A percentile compares a stretch with the other conserved stretches of the same genome.
phyloP scores from a whole-genome alignment of 176 grass and related monocot genomes.

The Alloteropsis semialata region DNA sequence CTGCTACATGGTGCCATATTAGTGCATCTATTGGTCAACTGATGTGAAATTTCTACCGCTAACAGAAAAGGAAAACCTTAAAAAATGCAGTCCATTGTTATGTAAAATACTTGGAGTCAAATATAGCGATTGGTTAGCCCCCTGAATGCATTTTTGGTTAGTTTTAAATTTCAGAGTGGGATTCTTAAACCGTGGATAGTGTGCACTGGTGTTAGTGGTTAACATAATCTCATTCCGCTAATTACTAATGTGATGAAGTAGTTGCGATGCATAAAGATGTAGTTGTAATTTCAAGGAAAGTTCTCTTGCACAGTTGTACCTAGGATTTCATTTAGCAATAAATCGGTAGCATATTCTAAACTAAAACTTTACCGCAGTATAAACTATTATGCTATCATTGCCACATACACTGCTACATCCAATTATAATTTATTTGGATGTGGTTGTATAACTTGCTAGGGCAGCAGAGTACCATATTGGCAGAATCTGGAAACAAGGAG shows the following conservation, averaged over 20 bases:
- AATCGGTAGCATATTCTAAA: neutral
- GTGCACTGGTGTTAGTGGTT: neutral
- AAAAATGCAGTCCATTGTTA: neutral
- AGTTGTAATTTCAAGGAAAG: neutral
- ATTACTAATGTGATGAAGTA: neutral
- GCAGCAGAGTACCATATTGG: neutral
- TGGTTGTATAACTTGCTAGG: neutral
- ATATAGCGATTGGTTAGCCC: neutral
- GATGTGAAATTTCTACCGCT: neutral
- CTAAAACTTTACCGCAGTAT: neutral
- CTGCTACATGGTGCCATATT: neutral
- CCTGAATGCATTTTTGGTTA: conserved; percentile 2
- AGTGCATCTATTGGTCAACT: conserved; percentile 10
- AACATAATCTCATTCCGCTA: neutral
- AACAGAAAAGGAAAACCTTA: neutral
- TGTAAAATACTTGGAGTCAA: neutral
- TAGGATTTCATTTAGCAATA: conserved; percentile 3
- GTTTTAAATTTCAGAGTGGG: neutral
- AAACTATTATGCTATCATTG: neutral
- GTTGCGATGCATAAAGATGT: neutral
- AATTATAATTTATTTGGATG: conserved; percentile 10
- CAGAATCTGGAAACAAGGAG: neutral
- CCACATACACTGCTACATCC: neutral
- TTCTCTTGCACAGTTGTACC: neutral
- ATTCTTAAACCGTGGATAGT: neutral